Evolutionary conservation across 2,329 filamentous ascomycete species (phyloP), one percentile per base, ranked within the genome.

Genomic region (Aspergillus brasiliensis): DNA sequence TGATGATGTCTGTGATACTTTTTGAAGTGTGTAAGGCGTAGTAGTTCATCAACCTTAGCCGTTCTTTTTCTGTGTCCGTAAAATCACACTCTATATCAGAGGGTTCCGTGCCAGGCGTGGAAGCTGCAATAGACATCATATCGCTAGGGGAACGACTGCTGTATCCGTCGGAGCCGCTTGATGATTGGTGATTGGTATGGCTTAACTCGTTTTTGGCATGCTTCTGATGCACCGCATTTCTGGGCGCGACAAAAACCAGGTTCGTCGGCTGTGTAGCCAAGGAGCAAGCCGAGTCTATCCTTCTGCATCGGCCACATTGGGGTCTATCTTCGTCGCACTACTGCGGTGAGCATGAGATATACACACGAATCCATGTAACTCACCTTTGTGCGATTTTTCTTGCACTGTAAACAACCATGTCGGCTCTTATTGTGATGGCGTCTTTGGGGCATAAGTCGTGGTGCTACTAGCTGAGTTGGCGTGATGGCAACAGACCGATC

Each of bases 311-410:
- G 5, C 37, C 51, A 21, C 38, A 44, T 7, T 13, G 25, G 15
- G 38, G 51, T 37, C 13, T 54, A 8, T 44, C n/a, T 25, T 54
- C 51, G 44, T 54, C 38, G 17, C 37, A 53, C 34, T 53, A 23
- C n/a, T n/a, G 8, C 21, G 37, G 17, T 53, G 15, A 53, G 51
- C 37, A 42, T 17, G 37, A 21, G 38, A 28, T 8, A 38, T n/a
- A 25, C 21, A 15, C 19, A 23, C 11, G 34, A 15, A 53, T 8
- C 21, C 6, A 53, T 19, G 37, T 27, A 54, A 42, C 51, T 11
- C 23, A 54, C 52, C 40, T 55, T 37, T 44, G 38, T 55, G 19
- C 25, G 38, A 34, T 55, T 55, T 2, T 17, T 55, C 23, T 55
- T 34, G 40, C 52, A 46, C 21, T 46, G 51, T 11, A 13, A 17